phyloP scores from a whole-genome alignment of 2,329 filamentous ascomycete species.

The Immersiporthe knoxdaviesiana region DNA sequence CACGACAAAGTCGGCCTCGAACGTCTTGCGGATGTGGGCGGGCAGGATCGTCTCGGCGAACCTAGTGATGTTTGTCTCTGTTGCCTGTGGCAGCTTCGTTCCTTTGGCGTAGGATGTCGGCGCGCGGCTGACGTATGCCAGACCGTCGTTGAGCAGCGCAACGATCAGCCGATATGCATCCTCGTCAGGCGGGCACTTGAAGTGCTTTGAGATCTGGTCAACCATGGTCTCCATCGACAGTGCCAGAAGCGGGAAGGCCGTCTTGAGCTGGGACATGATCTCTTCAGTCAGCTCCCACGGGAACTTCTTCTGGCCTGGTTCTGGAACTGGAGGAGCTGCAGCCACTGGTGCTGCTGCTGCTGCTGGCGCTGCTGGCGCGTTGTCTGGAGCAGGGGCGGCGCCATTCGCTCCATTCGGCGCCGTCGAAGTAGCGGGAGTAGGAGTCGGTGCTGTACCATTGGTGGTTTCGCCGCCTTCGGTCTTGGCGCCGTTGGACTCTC shows the following conservation, averaged over 20 bases:
- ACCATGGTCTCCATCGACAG: constrained; percentile 99
- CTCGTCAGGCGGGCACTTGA: constrained; percentile 98
- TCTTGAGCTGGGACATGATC: constrained; percentile 93
- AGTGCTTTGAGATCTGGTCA: constrained; percentile 97
- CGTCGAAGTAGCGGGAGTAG: constrained; percentile 21
- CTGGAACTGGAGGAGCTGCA: constrained; percentile 34
- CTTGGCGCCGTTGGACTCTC: constrained; percentile 48
- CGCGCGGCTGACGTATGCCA: constrained; percentile 89
- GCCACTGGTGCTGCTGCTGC: constrained; percentile 35
- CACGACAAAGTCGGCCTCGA: constrained; percentile 94
- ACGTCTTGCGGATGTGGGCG: constrained; percentile 91
- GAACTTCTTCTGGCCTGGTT: constrained; percentile 64
- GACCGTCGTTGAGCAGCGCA: constrained; percentile 92
- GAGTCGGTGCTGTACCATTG: constrained; percentile 30
- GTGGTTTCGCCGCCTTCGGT: constrained; percentile 47
- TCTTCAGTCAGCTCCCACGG: constrained; percentile 98
- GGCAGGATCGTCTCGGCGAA: constrained; percentile 97
- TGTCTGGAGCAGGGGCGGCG: constrained; percentile 28
- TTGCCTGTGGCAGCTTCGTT: constrained; percentile 85
- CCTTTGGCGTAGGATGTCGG: constrained; percentile 86
- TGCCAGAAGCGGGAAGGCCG: constrained; percentile 91
- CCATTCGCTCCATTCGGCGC: constrained; percentile 21
- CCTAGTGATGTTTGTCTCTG: constrained; percentile 93
- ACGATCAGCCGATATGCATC: constrained; percentile 97
- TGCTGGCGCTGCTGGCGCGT: constrained; percentile 37